Conservation (phyloP, 371 early-diverging fungal genomes). For the Dinochytrium kinnereticum region DNA sequence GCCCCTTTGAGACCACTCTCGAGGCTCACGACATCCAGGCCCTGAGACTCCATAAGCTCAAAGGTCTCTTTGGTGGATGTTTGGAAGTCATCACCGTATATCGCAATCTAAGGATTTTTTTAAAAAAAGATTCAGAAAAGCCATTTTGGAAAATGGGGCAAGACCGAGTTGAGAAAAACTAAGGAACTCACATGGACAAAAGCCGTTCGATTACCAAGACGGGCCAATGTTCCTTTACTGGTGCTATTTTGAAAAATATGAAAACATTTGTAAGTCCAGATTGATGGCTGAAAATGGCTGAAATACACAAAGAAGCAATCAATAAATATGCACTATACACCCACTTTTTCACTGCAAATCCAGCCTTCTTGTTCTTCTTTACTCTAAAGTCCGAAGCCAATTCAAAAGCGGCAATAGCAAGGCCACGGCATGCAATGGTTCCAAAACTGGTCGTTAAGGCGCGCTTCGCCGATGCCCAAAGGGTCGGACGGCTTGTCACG, state of each 20-base stretch:
- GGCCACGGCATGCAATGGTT: not conserved
- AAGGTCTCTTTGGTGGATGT: slow-evolving; percentile 24
- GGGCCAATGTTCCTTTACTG: slow-evolving; percentile 28
- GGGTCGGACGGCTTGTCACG: slow-evolving; percentile 57
- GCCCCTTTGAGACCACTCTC: not conserved
- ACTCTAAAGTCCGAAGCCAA: not conserved
- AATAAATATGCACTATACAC: not conserved
- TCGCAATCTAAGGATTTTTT: too few relatives aligned
- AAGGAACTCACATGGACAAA: slow-evolving; percentile 12
- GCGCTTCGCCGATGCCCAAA: slow-evolving; percentile 42
- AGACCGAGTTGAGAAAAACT: not conserved
- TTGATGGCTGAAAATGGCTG: too few relatives aligned
- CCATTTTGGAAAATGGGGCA: too few relatives aligned
- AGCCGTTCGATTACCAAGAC: too few relatives aligned
- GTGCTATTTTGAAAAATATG: too few relatives aligned
- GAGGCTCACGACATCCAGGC: not conserved
- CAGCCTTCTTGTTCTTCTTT: not conserved
- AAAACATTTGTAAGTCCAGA: too few relatives aligned
- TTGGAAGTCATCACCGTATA: not conserved
- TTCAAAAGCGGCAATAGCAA: slow-evolving; percentile 2
- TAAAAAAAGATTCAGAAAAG: too few relatives aligned
- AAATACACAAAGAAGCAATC: slow-evolving; percentile 47
- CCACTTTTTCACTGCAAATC: not conserved
- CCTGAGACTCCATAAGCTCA: slow-evolving; percentile 11
- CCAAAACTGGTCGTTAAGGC: not conserved